Percentiles rank a stretch among this genome's conserved stretches.
These are phyloP conservation scores for Fragaria iinumae DNA, from an alignment of 306 rosid species.

Conservation along the genomic window DNA sequence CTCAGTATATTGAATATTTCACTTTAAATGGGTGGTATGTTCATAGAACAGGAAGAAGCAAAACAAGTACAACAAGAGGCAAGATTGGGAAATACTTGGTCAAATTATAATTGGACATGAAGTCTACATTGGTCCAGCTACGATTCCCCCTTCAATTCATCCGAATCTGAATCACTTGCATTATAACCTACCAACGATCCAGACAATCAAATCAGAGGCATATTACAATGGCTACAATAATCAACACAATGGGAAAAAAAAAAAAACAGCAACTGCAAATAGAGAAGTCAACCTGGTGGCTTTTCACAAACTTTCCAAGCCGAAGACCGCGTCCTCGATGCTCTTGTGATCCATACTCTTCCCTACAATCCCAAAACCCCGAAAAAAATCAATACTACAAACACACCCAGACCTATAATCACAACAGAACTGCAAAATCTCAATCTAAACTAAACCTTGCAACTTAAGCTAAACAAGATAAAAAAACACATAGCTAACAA, in stretches of 20 bases:
- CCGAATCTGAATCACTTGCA: constrained; percentile 96
- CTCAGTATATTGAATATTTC: neutral
- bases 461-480: neutral
- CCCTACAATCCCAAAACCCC: constrained; percentile 52
- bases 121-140: constrained; percentile 26
- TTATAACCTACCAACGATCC: constrained; percentile 61
- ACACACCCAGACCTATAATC: neutral
- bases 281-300: constrained; percentile 68
- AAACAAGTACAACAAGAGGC: constrained; percentile 16
- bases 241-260: neutral
- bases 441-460: neutral
- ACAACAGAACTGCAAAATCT: neutral
- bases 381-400: neutral
- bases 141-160: constrained; percentile 57
- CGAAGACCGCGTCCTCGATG: constrained; percentile 75
- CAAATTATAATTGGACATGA: constrained; percentile 32
- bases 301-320: constrained; percentile 91
- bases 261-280: neutral
- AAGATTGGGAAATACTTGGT: constrained; percentile 29
- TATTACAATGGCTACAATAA: neutral
- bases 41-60: neutral
- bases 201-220: constrained; percentile 15
- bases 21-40: neutral
- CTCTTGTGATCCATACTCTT: constrained; percentile 81
- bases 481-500: constrained; percentile 3